Evolutionary conservation across 371 early-diverging fungal genomes (phyloP).

Genomic region (Mortierella sp.): DNA sequence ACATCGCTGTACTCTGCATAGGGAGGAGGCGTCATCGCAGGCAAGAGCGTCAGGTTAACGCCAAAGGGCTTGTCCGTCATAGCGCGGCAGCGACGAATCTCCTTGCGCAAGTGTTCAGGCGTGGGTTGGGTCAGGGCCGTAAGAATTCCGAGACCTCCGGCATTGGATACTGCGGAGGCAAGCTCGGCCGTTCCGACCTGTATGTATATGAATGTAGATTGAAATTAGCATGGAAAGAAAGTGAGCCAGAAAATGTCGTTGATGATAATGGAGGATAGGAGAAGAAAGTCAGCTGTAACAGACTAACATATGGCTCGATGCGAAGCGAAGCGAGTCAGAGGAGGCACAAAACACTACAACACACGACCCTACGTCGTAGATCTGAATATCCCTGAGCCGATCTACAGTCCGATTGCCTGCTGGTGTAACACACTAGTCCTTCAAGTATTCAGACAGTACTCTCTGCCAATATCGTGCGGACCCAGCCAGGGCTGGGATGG

Average conservation of each 20-base stretch:
- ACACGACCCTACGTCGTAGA: too few relatives aligned
- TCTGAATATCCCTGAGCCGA: neutral
- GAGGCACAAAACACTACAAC: neutral
- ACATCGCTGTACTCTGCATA: slow-evolving; percentile 80
- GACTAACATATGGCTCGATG: too few relatives aligned
- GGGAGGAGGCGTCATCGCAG: slow-evolving; percentile 80
- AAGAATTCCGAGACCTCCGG: slow-evolving; percentile 64
- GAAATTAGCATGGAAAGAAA: neutral
- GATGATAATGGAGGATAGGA: neutral
- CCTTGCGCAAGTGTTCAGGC: slow-evolving; percentile 80
- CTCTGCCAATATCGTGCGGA: too few relatives aligned
- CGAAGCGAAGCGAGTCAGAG: slow-evolving; percentile 15
- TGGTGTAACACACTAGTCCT: too few relatives aligned
- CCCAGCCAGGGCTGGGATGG: too few relatives aligned
- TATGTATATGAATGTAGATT: neutral
- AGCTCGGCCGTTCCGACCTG: slow-evolving; percentile 83
- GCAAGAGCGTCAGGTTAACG: slow-evolving; percentile 78
- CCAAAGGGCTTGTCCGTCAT: slow-evolving; percentile 86
- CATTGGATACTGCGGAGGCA: slow-evolving; percentile 68
- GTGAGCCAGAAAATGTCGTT: too few relatives aligned
- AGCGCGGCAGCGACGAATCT: slow-evolving; percentile 77
- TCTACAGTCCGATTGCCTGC: too few relatives aligned
- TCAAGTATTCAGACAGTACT: too few relatives aligned
- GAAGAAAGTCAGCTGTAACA: too few relatives aligned
- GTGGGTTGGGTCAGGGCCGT: slow-evolving; percentile 78